Conservation (phyloP, 2,329 filamentous ascomycete genomes). For the Aspergillus awamori region DNA sequence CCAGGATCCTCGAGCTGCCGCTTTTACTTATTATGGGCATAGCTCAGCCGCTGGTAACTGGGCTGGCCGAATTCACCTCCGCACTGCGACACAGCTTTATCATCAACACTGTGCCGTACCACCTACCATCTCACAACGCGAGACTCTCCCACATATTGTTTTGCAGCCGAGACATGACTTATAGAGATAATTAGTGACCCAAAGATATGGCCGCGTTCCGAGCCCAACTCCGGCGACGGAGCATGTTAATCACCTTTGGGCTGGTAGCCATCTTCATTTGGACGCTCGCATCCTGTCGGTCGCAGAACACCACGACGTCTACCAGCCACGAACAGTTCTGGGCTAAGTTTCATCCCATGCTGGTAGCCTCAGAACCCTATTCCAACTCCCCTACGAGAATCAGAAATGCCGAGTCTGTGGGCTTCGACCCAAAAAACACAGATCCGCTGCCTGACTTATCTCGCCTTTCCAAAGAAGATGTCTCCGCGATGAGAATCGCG, state of each 20-base stretch:
- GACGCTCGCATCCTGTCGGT: not conserved
- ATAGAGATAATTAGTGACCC: not conserved
- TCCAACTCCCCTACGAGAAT: slow-evolving; percentile 26
- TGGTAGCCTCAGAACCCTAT: slow-evolving; percentile 27
- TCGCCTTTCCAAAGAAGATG: slow-evolving; percentile 28
- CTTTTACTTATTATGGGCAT: not conserved
- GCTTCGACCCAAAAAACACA: slow-evolving; percentile 28
- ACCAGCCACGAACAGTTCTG: slow-evolving; percentile 27
- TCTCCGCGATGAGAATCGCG: slow-evolving; percentile 30
- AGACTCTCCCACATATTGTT: not conserved
- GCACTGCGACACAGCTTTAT: not conserved
- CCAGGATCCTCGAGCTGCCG: not conserved
- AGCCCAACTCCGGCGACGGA: slow-evolving; percentile 3
- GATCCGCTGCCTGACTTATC: slow-evolving; percentile 32
- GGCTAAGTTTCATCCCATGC: slow-evolving; percentile 31
- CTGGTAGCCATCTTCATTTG: slow-evolving; percentile 1
- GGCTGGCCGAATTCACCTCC: not conserved
- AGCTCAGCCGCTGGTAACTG: not conserved
- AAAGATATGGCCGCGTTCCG: not conserved
- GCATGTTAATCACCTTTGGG: not conserved
- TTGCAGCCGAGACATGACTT: not conserved
- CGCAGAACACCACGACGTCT: not conserved
- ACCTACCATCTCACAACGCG: not conserved
- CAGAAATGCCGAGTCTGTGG: slow-evolving; percentile 21
- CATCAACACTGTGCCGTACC: not conserved